phyloP scores from a whole-genome alignment of 306 rosid species.

The Vigna trinervia region DNA sequence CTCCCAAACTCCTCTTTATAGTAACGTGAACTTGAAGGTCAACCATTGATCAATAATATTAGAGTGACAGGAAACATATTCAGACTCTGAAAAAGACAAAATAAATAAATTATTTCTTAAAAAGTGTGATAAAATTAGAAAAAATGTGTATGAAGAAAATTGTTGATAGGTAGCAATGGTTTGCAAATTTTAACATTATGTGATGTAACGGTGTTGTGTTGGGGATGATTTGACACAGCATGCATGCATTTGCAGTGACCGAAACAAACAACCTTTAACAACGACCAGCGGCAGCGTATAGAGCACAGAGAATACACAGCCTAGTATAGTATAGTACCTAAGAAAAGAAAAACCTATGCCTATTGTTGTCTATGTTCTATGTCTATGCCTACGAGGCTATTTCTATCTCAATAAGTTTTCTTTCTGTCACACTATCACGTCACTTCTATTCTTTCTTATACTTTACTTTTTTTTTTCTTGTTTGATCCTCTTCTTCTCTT shows the following conservation, averaged over 20 bases:
- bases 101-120: too few species aligned
- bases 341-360: not conserved
- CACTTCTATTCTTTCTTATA: not conserved
- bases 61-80: not conserved
- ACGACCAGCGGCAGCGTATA: conserved; percentile 32
- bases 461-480: not conserved
- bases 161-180: not conserved
- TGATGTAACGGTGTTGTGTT: not conserved
- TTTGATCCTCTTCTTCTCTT: too few species aligned
- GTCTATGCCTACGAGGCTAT: not conserved
- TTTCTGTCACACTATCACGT: conserved; percentile 31
- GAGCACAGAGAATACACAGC: conserved; percentile 39
- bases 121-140: too few species aligned
- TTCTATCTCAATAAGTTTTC: not conserved
- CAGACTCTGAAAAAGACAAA: not conserved
- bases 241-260: conserved; percentile 24
- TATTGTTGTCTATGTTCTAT: not conserved
- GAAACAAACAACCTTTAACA: conserved; percentile 3
- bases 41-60: conserved; percentile 9
- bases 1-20: not conserved
- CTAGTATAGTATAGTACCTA: not conserved
- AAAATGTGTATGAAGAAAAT: not conserved
- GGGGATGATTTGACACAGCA: conserved; percentile 38
- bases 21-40: conserved; percentile 5
- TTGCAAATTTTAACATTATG: not conserved